phyloP scores from a whole-genome alignment of 2,329 filamentous ascomycete genomes.

The Penicillium thymicola region DNA sequence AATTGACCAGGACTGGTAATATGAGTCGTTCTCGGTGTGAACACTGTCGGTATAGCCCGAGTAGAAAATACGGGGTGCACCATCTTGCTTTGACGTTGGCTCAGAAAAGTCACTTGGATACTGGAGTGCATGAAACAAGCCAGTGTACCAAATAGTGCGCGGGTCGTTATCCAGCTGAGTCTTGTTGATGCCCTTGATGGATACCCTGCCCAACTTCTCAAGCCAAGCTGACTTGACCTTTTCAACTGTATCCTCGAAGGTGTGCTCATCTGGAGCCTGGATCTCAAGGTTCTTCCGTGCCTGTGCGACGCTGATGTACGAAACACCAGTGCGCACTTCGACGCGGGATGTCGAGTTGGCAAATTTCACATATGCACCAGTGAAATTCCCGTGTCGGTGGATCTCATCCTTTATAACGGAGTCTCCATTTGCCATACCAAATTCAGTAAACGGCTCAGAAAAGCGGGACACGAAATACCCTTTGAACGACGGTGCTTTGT shows the following conservation, averaged over 20 bases:
- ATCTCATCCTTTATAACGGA: conserved; percentile 21
- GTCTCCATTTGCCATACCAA: conserved; percentile 36
- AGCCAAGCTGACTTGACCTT: conserved; percentile 45
- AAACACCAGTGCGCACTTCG: conserved; percentile 48
- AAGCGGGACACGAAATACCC: conserved; percentile 50
- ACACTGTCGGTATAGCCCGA: conserved; percentile 49
- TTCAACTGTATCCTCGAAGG: conserved; percentile 42
- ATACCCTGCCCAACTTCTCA: conserved; percentile 46
- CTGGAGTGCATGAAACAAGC: conserved; percentile 48
- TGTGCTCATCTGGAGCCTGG: conserved; percentile 37
- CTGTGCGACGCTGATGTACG: conserved; percentile 49
- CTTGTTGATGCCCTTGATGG: conserved; percentile 43
- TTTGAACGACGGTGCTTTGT: conserved; percentile 41
- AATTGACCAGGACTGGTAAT: conserved; percentile 52
- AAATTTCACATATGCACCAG: conserved; percentile 46
- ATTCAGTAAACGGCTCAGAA: conserved; percentile 41
- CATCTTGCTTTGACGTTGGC: conserved; percentile 28
- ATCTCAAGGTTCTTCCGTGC: conserved; percentile 47
- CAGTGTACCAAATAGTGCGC: conserved; percentile 48
- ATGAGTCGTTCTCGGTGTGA: conserved; percentile 43
- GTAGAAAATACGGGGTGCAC: conserved; percentile 37
- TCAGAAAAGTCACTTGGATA: conserved; percentile 51
- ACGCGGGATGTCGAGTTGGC: conserved; percentile 27
- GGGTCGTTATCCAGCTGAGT: conserved; percentile 44
- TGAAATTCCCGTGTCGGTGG: conserved; percentile 34